These are phyloP conservation scores for Coemansia sp. DNA, from an alignment of 192 early-diverging fungal species.

Conservation along the genomic window DNA sequence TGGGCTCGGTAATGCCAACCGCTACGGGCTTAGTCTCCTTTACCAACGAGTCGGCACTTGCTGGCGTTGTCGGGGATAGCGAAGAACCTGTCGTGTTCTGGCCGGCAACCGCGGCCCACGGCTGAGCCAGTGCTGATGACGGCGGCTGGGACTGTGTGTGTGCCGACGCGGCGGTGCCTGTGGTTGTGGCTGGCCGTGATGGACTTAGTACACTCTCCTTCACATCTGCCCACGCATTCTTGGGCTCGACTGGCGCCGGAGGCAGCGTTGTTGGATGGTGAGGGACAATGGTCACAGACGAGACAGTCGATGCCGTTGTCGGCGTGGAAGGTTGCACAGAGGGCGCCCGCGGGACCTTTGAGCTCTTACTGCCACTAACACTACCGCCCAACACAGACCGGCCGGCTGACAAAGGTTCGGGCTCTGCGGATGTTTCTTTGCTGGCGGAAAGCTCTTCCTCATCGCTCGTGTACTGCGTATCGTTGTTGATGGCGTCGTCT, in stretches of 20 bases:
- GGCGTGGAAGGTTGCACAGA: background rate
- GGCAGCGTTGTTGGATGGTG: conserved; percentile 41
- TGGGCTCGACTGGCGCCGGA: conserved; percentile 52
- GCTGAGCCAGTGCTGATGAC: conserved; percentile 40
- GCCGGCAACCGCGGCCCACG: conserved; percentile 52
- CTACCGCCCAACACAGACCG: conserved; percentile 16
- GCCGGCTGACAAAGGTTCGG: conserved; percentile 21
- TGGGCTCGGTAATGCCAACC: background rate
- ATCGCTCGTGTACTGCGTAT: conserved; percentile 23
- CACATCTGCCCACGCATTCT: conserved; percentile 52
- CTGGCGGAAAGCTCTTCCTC: conserved; percentile 2
- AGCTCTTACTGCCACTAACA: conserved; percentile 11
- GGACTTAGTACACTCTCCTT: conserved; percentile 55
- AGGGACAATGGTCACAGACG: conserved; percentile 26
- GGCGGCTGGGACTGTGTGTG: conserved; percentile 20
- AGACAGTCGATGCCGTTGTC: conserved; percentile 7
- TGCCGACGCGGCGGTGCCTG: conserved; percentile 8
- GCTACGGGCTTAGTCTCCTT: background rate
- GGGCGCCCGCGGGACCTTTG: conserved; percentile 7
- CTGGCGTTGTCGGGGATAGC: background rate
- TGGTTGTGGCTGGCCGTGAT: conserved; percentile 40
- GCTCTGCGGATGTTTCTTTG: conserved; percentile 16
- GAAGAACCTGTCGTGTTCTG: conserved; percentile 13
- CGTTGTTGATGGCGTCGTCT: conserved; percentile 50
- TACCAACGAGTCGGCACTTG: background rate